Conservation (phyloP, 164 flowering plant genomes). For the Piper longum region DNA sequence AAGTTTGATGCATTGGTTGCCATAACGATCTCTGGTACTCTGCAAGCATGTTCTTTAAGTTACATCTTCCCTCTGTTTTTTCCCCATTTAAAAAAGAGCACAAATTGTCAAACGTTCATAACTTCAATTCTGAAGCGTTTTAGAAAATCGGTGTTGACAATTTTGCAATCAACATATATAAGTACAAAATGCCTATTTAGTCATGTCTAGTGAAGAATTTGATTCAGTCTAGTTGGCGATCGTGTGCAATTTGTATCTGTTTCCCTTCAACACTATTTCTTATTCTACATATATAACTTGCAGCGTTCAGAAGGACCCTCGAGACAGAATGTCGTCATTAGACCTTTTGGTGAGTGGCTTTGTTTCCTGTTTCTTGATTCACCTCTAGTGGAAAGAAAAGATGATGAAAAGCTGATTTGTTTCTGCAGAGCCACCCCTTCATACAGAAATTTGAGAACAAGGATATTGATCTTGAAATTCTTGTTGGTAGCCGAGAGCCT, state of each 20-base stretch:
- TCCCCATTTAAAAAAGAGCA: neutral
- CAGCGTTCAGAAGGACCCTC: conserved; percentile 94
- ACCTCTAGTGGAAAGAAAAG: neutral
- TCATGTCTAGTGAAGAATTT: neutral
- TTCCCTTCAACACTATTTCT: neutral
- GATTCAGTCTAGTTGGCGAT: neutral
- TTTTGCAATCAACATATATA: too few relatives aligned
- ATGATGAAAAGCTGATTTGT: neutral
- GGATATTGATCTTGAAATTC: conserved; percentile 66
- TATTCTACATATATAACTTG: conserved; percentile 8
- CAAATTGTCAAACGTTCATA: neutral
- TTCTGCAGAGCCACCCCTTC: conserved; percentile 70
- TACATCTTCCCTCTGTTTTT: neutral
- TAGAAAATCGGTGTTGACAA: too few relatives aligned
- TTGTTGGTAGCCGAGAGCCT: conserved; percentile 67
- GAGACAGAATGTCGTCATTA: conserved; percentile 54
- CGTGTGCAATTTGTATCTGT: neutral
- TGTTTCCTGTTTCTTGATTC: neutral
- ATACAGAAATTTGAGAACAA: conserved; percentile 89
- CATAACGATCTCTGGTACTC: neutral
- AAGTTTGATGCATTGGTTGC: conserved; percentile 5
- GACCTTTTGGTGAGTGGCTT: conserved; percentile 71
- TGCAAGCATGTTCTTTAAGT: neutral
- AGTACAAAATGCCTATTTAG: too few relatives aligned
- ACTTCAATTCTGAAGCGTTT: too few relatives aligned